phyloP scores from a whole-genome alignment of 169 alveolate genomes.

The Fabrea salina region DNA sequence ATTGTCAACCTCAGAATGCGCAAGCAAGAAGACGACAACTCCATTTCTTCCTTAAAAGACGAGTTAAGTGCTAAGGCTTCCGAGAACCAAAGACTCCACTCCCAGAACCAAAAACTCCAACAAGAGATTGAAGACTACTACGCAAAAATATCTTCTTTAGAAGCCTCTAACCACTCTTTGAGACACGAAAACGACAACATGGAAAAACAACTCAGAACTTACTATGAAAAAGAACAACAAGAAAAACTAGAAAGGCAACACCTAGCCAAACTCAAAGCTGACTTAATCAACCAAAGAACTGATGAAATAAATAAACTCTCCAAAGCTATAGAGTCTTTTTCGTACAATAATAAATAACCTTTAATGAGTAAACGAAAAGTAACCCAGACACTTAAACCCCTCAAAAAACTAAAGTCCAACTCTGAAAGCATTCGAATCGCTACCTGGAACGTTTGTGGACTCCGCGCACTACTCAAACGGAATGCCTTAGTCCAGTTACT shows the following conservation, averaged over 20 bases:
- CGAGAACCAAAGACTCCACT: background rate
- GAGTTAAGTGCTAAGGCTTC: background rate
- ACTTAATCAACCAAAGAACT: background rate
- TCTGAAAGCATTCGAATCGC: constrained; percentile 5
- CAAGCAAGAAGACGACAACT: background rate
- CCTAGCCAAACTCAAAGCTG: background rate
- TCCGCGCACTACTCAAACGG: constrained; percentile 42
- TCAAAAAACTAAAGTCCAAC: background rate
- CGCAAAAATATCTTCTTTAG: background rate
- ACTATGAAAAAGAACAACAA: no score
- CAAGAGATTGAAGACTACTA: background rate
- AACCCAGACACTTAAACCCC: background rate
- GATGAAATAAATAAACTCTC: background rate
- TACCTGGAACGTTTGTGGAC: constrained; percentile 76
- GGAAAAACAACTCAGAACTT: no score
- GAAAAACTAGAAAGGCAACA: no score
- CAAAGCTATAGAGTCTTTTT: background rate
- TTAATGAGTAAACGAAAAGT: background rate
- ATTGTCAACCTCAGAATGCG: background rate
- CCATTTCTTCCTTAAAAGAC: background rate
- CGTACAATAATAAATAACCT: background rate
- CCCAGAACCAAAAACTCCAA: background rate
- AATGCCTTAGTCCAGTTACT: background rate
- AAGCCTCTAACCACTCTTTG: no score
- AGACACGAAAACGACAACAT: no score